phyloP scores from a whole-genome alignment of 305 asterid species.

The Ajuga reptans region DNA sequence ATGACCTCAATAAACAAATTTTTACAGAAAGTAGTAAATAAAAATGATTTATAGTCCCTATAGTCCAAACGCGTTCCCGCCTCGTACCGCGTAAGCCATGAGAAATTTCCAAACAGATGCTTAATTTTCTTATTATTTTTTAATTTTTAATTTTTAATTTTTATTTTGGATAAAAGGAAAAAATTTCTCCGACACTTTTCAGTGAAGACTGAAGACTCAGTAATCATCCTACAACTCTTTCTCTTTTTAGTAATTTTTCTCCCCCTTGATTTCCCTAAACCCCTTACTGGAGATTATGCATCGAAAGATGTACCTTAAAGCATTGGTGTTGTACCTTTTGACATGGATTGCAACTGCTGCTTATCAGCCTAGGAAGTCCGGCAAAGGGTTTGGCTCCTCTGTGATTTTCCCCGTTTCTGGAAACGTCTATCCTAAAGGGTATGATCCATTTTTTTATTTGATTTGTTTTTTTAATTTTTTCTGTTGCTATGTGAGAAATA shows the following conservation, averaged over 20 bases:
- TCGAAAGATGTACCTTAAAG: conserved; percentile 31
- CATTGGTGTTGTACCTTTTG: conserved; percentile 38
- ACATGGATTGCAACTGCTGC: conserved; percentile 37
- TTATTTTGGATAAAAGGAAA: neutral
- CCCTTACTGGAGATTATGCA: conserved; percentile 8
- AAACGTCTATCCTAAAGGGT: conserved; percentile 90
- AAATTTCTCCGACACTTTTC: neutral
- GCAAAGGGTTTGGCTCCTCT: conserved; percentile 42
- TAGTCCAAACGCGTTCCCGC: conserved; percentile 20
- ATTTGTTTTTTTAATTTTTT: neutral
- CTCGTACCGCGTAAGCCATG: conserved; percentile 12
- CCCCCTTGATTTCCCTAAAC: neutral
- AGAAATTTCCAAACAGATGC: conserved; percentile 11
- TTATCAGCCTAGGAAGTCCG: conserved; percentile 31
- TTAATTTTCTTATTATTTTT: neutral
- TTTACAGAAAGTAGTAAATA: no score
- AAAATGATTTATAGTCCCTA: neutral
- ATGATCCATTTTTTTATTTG: neutral
- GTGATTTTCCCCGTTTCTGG: conserved; percentile 69
- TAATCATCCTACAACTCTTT: neutral
- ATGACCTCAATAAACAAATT: no score
- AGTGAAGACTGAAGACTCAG: neutral
- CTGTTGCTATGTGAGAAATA: neutral
- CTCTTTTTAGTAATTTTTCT: neutral
- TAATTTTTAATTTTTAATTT: no score